A percentile compares a stretch with the other conserved stretches of the same genome.
These are phyloP conservation scores for Fusarium napiforme DNA, from an alignment of 2,329 filamentous ascomycete genomes.

Conservation along the genomic window DNA sequence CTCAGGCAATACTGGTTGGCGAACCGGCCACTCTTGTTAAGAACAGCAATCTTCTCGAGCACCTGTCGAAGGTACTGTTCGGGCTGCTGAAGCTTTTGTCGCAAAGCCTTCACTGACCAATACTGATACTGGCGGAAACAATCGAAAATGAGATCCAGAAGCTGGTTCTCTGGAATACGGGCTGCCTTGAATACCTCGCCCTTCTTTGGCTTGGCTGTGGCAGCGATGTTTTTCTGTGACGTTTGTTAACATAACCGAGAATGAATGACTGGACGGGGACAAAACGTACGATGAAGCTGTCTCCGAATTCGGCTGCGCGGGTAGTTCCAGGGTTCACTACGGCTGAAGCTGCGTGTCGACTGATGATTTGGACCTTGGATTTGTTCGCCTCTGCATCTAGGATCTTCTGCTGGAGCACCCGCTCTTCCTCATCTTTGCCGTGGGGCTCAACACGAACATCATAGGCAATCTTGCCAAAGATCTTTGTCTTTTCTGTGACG, in stretches of 20 bases:
- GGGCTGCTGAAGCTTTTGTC: slow-evolving; percentile 81
- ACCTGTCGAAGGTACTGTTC: slow-evolving; percentile 92
- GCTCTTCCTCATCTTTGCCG: slow-evolving; percentile 75
- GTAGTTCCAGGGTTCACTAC: slow-evolving; percentile 66
- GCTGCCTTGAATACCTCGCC: slow-evolving; percentile 82
- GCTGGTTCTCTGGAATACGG: slow-evolving; percentile 87
- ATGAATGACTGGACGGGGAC: not conserved
- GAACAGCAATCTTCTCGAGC: slow-evolving; percentile 81
- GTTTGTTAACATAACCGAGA: slow-evolving; percentile 33
- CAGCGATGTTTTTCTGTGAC: slow-evolving; percentile 63
- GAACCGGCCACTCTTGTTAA: slow-evolving; percentile 86
- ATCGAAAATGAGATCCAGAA: slow-evolving; percentile 85
- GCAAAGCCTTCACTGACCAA: slow-evolving; percentile 92
- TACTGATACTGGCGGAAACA: slow-evolving; percentile 89
- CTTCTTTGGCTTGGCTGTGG: slow-evolving; percentile 67
- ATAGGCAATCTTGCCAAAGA: slow-evolving; percentile 77
- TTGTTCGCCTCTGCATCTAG: slow-evolving; percentile 61
- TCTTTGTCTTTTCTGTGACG: slow-evolving; percentile 77
- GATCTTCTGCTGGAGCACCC: slow-evolving; percentile 69
- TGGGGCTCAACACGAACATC: slow-evolving; percentile 81
- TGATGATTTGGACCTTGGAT: slow-evolving; percentile 61
- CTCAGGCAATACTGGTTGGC: slow-evolving; percentile 87
- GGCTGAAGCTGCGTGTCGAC: slow-evolving; percentile 60
- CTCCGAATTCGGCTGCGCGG: slow-evolving; percentile 52
- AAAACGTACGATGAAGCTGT: slow-evolving; percentile 67